These are phyloP conservation scores for Suillus subluteus DNA, from an alignment of 768 basidiomycete genomes.

Conservation along the genomic window DNA sequence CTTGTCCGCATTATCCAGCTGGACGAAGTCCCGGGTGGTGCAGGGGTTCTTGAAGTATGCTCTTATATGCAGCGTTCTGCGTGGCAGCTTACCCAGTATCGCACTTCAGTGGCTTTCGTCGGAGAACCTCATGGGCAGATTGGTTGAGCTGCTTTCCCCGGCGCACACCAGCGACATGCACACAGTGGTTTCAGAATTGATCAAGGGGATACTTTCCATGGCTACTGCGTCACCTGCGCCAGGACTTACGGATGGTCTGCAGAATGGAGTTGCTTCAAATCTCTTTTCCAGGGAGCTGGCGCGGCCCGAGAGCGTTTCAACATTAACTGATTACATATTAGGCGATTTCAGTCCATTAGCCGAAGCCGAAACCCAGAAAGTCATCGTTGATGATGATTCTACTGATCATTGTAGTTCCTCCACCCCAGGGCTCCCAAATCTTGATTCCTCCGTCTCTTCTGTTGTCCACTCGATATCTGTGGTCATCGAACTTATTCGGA, in stretches of 20 bases:
- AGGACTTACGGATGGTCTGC: conserved; percentile 68
- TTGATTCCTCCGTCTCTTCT: conserved; percentile 69
- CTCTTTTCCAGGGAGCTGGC: conserved; percentile 89
- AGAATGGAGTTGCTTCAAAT: conserved; percentile 79
- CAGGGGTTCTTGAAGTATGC: conserved; percentile 87
- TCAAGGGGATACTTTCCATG: conserved; percentile 94
- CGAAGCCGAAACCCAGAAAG: conserved; percentile 15
- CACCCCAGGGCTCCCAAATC: conserved; percentile 36
- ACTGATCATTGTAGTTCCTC: conserved; percentile 18
- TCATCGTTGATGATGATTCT: conserved; percentile 15
- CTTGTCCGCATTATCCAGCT: conserved; percentile 88
- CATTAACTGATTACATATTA: conserved; percentile 77
- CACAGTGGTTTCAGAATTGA: conserved; percentile 83
- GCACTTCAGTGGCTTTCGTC: conserved; percentile 80
- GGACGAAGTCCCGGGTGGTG: conserved; percentile 80
- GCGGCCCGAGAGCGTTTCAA: conserved; percentile 66
- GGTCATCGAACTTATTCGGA: conserved; percentile 91
- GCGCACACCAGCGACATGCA: conserved; percentile 75
- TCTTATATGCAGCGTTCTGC: conserved; percentile 34
- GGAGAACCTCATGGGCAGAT: conserved; percentile 78
- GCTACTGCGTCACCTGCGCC: conserved; percentile 85
- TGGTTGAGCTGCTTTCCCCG: conserved; percentile 85
- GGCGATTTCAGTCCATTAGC: conserved; percentile 51
- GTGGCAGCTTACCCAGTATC: conserved; percentile 33
- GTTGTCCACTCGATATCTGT: conserved; percentile 87